Evolutionary conservation across 345 rosid genomes (phyloP).

Genomic region (Syzygium aqueum): DNA sequence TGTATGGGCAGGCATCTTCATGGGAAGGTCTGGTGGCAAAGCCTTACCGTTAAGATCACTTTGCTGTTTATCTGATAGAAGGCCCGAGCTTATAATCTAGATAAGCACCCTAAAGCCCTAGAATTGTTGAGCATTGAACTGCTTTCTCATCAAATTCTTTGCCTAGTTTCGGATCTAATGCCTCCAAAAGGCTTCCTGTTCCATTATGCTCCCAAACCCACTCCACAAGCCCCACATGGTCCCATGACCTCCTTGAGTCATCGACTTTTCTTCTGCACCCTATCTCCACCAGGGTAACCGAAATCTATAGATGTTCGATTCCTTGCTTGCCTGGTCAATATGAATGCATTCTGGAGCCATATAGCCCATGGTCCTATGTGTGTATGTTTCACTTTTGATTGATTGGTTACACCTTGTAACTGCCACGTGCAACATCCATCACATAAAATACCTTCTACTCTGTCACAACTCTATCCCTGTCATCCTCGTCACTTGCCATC

Average conservation of each 20-base stretch:
- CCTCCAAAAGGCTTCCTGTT: not conserved
- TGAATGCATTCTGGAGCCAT: constrained; percentile 5
- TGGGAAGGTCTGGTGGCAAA: not conserved
- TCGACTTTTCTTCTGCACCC: constrained; percentile 6
- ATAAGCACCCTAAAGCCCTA: constrained; percentile 14
- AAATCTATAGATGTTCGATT: constrained; percentile 10
- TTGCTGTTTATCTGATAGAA: constrained; percentile 5
- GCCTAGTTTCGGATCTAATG: not conserved
- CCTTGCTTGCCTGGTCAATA: not conserved
- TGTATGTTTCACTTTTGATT: no score
- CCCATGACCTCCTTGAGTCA: not conserved
- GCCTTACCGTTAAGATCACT: not conserved
- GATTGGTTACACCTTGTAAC: no score
- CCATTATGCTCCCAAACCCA: not conserved
- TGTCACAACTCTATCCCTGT: no score
- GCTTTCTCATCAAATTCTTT: not conserved
- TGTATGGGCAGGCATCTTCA: not conserved
- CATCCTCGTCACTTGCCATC: no score
- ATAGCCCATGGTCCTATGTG: constrained; percentile 10
- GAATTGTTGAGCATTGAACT: constrained; percentile 8
- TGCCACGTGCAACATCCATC: no score
- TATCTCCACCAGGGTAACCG: constrained; percentile 9
- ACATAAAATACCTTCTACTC: no score
- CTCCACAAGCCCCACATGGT: not conserved
- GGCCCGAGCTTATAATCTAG: constrained; percentile 2